phyloP scores from a whole-genome alignment of 192 early-diverging fungal species.

The Backusella sp. region DNA sequence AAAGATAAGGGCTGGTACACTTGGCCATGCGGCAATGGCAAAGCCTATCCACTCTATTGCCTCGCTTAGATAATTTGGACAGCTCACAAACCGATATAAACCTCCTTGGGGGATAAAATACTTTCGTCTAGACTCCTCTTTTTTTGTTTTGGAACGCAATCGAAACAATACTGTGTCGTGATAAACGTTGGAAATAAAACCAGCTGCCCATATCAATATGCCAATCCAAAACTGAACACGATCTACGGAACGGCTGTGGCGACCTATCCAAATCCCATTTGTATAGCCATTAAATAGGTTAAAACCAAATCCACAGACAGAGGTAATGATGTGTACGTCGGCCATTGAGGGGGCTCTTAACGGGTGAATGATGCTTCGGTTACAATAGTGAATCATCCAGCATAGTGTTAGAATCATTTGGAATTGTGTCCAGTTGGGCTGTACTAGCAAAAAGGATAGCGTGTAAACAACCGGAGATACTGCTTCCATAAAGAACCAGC shows the following conservation, averaged over 20 bases:
- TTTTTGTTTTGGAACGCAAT: slow-evolving; percentile 12
- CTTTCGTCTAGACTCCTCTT: neutral
- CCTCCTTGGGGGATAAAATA: slow-evolving; percentile 37
- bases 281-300: slow-evolving; percentile 40
- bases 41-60: slow-evolving; percentile 41
- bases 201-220: slow-evolving; percentile 16
- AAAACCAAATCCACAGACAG: slow-evolving; percentile 17
- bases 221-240: slow-evolving; percentile 12
- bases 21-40: slow-evolving; percentile 30
- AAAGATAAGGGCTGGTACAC: slow-evolving; percentile 33
- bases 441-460: neutral
- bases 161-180: slow-evolving; percentile 40
- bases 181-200: slow-evolving; percentile 37
- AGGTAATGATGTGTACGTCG: slow-evolving; percentile 23
- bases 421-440: slow-evolving; percentile 13
- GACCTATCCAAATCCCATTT: slow-evolving; percentile 33
- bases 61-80: slow-evolving; percentile 42
- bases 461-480: slow-evolving; percentile 29
- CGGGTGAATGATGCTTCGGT: slow-evolving; percentile 33
- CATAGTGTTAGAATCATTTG: slow-evolving; percentile 23
- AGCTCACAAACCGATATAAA: slow-evolving; percentile 31
- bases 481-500: slow-evolving; percentile 40
- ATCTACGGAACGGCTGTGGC: slow-evolving; percentile 11
- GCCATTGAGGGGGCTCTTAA: slow-evolving; percentile 28
- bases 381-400: slow-evolving; percentile 39